Base-by-base conservation (phyloP, 1,284 basidiomycete genomes). In the Earliella scabrosa region DNA sequence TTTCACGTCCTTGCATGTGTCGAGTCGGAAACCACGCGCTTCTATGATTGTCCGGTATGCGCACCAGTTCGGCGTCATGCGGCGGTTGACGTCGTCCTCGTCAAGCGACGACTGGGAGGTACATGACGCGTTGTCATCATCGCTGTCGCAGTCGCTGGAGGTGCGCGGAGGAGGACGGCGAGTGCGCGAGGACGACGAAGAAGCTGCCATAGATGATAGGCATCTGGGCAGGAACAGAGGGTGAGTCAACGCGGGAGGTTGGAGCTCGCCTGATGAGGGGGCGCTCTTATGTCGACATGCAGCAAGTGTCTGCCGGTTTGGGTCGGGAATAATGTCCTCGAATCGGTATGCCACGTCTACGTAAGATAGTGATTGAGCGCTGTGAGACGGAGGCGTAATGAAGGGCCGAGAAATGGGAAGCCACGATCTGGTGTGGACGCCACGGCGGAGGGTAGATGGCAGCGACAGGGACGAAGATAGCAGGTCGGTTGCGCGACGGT, bases 1-100 rank as follows among this genome's bases (percentile, higher is more conserved):
- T 63, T 79, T 84, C 32, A 86, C 87, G 63, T 89, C 87, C 49
- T 77, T 76, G 41, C 82, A 80, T 18, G 87, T 90, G 60, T 90
- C 87, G 2, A 90, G 80, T 41, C 76, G 80, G 66, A 82, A 83
- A 7, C 86, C 88, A 45, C 77, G 77, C 52, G 68, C 57, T 53
- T 77, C 73, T 43, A 89, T 72, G 29, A 82, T 57, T 44, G 61
- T 58, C n/a, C 77, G 75, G 66, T 87, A 87, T 47, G 72, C 72
- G 32, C 75, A 75, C 88, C 88, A 91, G 63, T 80, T 74, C 4
- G 87, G 88, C 24, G 73, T 72, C 35, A 86, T 61, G 47, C 88
- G 84, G 23, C 67, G 65, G 63, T 90, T 88, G 52, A 80, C 69
- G 49, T 82, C 79, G 24, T 88, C 86, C 56, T 88, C 86, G 62